These are phyloP conservation scores for Rhododendron ferrugineum DNA, from an alignment of 148 eudicot genomes.

Conservation along the genomic window DNA sequence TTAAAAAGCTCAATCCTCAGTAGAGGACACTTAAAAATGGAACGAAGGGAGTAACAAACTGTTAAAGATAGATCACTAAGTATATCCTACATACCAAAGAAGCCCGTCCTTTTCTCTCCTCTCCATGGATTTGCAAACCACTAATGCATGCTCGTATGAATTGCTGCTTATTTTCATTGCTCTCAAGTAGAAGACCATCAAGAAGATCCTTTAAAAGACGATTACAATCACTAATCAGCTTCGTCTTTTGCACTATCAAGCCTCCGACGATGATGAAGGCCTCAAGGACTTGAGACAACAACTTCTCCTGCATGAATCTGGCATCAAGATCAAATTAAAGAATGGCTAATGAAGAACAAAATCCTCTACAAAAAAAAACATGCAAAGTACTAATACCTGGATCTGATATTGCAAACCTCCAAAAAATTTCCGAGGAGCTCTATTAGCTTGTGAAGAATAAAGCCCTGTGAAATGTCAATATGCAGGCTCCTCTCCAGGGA, in stretches of 20 bases:
- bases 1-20: too few relatives aligned
- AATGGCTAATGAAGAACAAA: conserved; percentile 8
- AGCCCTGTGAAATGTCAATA: conserved; percentile 94
- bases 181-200: conserved; percentile 91
- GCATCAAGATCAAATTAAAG: conserved; percentile 13
- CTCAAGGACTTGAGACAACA: conserved; percentile 92
- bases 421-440: conserved; percentile 97
- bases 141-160: conserved; percentile 85
- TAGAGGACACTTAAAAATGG: too few relatives aligned
- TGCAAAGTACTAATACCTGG: conserved; percentile 49
- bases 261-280: conserved; percentile 91
- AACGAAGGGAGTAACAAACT: not conserved
- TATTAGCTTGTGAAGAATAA: conserved; percentile 94
- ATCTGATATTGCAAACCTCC: conserved; percentile 93
- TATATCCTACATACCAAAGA: conserved; percentile 54
- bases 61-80: not conserved
- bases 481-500: conserved; percentile 93
- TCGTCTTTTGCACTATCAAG: conserved; percentile 93
- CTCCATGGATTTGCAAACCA: conserved; percentile 85
- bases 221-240: conserved; percentile 92
- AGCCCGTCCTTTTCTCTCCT: conserved; percentile 78
- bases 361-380: conserved; percentile 1
- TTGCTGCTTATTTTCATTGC: conserved; percentile 83
- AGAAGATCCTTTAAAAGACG: conserved; percentile 81
- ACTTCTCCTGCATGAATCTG: conserved; percentile 88